A percentile compares a stretch with the other conserved stretches of the same genome.
Evolutionary conservation across 2,329 filamentous ascomycete genomes (phyloP).

Genomic region (Paecilomyces dactylethromorphus): DNA sequence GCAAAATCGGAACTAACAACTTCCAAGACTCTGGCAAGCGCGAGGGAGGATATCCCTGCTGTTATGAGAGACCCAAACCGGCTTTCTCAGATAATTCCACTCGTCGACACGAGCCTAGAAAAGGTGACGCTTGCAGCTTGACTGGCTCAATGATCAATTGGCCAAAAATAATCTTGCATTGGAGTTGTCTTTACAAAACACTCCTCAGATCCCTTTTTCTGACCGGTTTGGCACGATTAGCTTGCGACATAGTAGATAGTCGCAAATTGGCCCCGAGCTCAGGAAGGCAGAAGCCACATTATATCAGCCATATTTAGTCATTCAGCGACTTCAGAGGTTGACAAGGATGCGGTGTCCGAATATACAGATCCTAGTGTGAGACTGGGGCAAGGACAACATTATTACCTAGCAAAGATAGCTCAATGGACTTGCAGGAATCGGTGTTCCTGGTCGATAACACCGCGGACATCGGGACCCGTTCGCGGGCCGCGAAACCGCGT

Average conservation of each 20-base stretch:
- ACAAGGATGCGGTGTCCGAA: background rate
- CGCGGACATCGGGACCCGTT: background rate
- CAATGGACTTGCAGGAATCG: background rate
- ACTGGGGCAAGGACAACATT: constrained; percentile 23
- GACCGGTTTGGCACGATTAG: background rate
- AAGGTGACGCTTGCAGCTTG: constrained; percentile 27
- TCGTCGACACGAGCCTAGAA: constrained; percentile 65
- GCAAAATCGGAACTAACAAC: constrained; percentile 4
- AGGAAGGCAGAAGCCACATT: background rate
- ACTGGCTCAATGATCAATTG: constrained; percentile 1
- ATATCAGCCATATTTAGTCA: background rate
- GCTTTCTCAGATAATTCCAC: constrained; percentile 61
- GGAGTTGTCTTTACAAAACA: constrained; percentile 15
- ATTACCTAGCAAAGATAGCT: background rate
- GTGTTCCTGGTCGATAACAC: background rate
- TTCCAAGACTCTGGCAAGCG: constrained; percentile 43
- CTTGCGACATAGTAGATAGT: background rate
- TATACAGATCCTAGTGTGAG: background rate
- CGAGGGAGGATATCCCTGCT: constrained; percentile 67
- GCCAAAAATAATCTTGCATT: background rate
- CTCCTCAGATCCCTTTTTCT: background rate
- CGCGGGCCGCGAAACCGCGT: background rate
- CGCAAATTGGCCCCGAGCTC: background rate
- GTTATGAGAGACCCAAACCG: constrained; percentile 74
- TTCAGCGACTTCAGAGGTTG: background rate